phyloP scores from a whole-genome alignment of 2,329 filamentous ascomycete genomes.

The Colletotrichum godetiae region DNA sequence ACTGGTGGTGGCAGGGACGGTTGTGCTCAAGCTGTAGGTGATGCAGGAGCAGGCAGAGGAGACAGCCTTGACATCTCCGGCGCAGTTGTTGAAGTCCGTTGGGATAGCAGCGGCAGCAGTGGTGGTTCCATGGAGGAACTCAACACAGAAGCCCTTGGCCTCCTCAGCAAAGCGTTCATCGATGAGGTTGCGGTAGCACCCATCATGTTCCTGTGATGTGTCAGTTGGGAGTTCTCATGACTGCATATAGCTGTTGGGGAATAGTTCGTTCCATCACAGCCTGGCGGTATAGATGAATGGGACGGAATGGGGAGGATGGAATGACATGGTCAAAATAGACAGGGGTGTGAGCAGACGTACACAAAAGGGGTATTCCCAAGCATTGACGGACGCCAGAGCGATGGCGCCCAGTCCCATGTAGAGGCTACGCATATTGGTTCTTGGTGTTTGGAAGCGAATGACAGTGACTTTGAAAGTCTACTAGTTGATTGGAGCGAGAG shows the following conservation, averaged over 20 bases:
- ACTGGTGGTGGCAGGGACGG: constrained; percentile 13
- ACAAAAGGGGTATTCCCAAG: constrained; percentile 43
- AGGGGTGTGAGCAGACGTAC: constrained; percentile 24
- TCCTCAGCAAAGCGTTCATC: constrained; percentile 45
- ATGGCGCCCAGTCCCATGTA: constrained; percentile 45
- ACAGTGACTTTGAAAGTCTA: constrained; percentile 7
- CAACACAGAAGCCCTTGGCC: constrained; percentile 46
- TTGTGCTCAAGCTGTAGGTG: constrained; percentile 41
- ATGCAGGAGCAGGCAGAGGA: constrained; percentile 53
- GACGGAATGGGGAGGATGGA: too few relatives aligned
- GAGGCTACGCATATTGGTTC: constrained; percentile 47
- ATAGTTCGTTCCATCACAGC: too few relatives aligned
- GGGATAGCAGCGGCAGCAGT: constrained; percentile 44
- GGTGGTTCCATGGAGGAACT: constrained; percentile 44
- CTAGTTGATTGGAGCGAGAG: constrained; percentile 48
- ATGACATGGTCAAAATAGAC: too few relatives aligned
- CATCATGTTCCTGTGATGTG: constrained; percentile 40
- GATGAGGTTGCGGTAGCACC: constrained; percentile 51
- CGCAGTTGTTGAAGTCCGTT: constrained; percentile 46
- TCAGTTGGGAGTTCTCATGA: neutral
- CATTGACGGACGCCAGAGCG: constrained; percentile 43
- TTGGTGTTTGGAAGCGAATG: constrained; percentile 40
- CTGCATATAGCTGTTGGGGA: too few relatives aligned
- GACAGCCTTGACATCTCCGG: constrained; percentile 33
- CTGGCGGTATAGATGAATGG: neutral